Conservation (phyloP, 208 protist genomes). For the Leishmania guyanensis region DNA sequence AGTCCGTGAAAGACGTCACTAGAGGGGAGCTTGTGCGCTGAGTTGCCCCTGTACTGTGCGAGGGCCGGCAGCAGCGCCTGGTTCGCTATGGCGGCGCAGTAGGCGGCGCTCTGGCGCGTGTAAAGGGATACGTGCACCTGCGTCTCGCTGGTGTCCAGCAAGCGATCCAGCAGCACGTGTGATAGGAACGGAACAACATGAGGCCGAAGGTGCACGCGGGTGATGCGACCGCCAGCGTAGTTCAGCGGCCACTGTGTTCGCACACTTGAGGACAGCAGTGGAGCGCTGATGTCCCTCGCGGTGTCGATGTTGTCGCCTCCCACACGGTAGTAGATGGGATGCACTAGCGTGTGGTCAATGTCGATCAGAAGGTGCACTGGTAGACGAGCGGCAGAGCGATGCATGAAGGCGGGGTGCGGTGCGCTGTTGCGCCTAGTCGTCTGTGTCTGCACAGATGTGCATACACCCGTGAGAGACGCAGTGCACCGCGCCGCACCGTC, state of each 20-base stretch:
- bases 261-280: not conserved
- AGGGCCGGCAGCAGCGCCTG: conserved; percentile 29
- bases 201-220: conserved; percentile 36
- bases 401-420: not conserved
- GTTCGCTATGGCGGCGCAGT: conserved; percentile 36
- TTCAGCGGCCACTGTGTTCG: conserved; percentile 2
- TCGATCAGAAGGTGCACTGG: conserved; percentile 52
- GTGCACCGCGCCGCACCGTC: not conserved
- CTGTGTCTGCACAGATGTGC: not conserved
- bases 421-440: not conserved
- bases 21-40: not conserved
- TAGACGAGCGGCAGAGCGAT: conserved; percentile 7
- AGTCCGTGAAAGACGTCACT: not conserved
- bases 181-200: conserved; percentile 41
- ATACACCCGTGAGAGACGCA: not conserved
- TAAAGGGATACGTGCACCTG: conserved; percentile 40
- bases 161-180: conserved; percentile 18
- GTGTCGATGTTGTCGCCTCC: not conserved
- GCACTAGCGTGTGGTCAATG: conserved; percentile 61
- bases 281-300: not conserved
- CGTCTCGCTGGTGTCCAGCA: conserved; percentile 33
- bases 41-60: not conserved
- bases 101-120: conserved; percentile 44
- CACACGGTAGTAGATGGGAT: not conserved
- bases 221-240: conserved; percentile 1